Evolutionary conservation across 176 grass and related monocot genomes (phyloP).

Genomic region (Tillandsia fasciculata): DNA sequence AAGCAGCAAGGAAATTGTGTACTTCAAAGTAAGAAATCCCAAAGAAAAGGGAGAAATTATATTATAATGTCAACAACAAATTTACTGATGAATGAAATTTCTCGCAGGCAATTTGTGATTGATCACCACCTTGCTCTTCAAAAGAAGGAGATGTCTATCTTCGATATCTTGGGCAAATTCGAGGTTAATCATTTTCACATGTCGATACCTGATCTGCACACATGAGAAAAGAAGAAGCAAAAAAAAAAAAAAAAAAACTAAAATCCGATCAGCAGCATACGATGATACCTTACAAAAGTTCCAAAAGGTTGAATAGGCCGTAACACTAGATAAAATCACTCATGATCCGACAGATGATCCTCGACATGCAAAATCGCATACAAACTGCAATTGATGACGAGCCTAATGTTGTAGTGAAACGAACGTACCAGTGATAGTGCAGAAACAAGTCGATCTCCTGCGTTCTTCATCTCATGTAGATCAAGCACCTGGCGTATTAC

Average conservation of each 20-base stretch:
- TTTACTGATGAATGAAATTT: background rate
- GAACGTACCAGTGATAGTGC: conserved; percentile 66
- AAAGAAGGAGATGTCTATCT: conserved; percentile 57
- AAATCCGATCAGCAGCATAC: background rate
- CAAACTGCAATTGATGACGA: background rate
- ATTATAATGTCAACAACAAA: background rate
- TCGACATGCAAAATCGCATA: background rate
- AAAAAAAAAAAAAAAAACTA: background rate
- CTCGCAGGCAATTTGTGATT: conserved; percentile 1
- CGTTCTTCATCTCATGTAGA: conserved; percentile 63
- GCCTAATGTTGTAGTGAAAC: background rate
- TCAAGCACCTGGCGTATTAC: conserved; percentile 48
- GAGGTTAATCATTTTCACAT: conserved; percentile 66
- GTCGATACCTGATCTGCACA: conserved; percentile 44
- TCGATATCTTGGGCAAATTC: conserved; percentile 86
- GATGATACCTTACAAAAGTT: background rate
- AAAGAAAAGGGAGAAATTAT: background rate
- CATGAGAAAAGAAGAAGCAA: background rate
- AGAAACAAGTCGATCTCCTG: conserved; percentile 49
- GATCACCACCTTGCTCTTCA: conserved; percentile 80
- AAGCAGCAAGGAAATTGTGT: background rate
- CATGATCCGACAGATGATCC: background rate
- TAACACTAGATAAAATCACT: background rate
- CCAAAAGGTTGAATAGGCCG: background rate
- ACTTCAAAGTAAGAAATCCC: background rate